These are phyloP conservation scores for Curvularia spicifera DNA, from an alignment of 2,329 filamentous ascomycete genomes.

Conservation along the genomic window DNA sequence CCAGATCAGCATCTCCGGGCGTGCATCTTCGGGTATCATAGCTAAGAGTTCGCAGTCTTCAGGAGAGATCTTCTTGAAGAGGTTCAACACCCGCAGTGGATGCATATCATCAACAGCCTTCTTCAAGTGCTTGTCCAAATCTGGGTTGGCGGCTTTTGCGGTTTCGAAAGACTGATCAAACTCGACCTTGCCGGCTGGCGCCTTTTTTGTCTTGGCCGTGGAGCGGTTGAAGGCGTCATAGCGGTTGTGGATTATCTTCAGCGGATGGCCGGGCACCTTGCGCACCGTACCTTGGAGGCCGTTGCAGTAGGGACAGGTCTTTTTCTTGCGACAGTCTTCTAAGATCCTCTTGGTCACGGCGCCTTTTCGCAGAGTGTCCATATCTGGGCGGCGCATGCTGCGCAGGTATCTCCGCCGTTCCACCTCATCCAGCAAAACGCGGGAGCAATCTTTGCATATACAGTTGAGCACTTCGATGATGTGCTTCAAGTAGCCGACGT, in stretches of 20 bases:
- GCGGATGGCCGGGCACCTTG: constrained; percentile 78
- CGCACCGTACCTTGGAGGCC: constrained; percentile 89
- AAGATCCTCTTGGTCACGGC: constrained; percentile 87
- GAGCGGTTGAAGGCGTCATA: constrained; percentile 89
- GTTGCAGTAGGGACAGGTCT: constrained; percentile 79
- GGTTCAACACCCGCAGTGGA: constrained; percentile 82
- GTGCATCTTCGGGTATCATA: constrained; percentile 81
- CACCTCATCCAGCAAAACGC: constrained; percentile 79
- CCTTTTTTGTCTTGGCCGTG: constrained; percentile 80
- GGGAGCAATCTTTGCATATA: constrained; percentile 92
- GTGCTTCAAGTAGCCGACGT: constrained; percentile 94
- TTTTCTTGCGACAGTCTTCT: constrained; percentile 86
- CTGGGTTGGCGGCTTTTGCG: constrained; percentile 76
- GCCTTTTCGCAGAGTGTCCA: constrained; percentile 86
- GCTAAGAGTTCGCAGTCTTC: constrained; percentile 91
- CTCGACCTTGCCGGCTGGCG: constrained; percentile 78
- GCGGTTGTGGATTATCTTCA: constrained; percentile 94
- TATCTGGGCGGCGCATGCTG: constrained; percentile 77
- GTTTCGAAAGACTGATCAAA: constrained; percentile 87
- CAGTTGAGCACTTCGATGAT: constrained; percentile 91
- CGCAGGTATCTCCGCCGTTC: constrained; percentile 80
- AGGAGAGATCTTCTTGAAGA: constrained; percentile 86
- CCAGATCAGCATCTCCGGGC: constrained; percentile 98
- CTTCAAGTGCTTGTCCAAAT: constrained; percentile 87
- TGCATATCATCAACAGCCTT: constrained; percentile 96